Base-by-base conservation (phyloP, 495 filamentous ascomycete species). In the Stereocaulon alpinum region DNA sequence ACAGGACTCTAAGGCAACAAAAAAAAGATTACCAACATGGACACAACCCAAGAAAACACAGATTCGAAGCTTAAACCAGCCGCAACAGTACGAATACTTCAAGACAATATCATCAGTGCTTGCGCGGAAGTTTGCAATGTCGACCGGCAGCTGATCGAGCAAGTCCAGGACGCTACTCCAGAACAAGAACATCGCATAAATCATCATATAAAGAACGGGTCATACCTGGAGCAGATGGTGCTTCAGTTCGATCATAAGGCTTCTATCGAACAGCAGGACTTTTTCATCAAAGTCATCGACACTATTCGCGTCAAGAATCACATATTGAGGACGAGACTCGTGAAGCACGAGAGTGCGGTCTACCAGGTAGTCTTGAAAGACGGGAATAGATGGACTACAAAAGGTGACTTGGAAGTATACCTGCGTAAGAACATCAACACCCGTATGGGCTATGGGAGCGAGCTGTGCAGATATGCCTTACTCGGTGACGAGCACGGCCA, bases 91-190 rank as follows among this genome's bases (percentile, higher is more conserved):
- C 32, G 6, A 7, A 37, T 3, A 11, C 11, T 11, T 11, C 6
- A 37, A 6, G 6, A 37, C 1, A 6, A 37, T 7, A 37, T 11
- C 5, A 37, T 48, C 65, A 59, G 14, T n/a, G 44, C 56, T 58
- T 58, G 56, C 49, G 56, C 56, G 34, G 9, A 49, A 58, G 56
- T 43, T 22, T 58, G 44, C 17, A 27, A 47, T 10, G 30, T 58
- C 24, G 32, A 14, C 24, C 15, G 5, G 9, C 18, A 27, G 3
- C 6, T 41, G 17, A 15, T 58, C 0, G 32, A 50, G 20, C 24
- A 11, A 1, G 27, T 50, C 3, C 24, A 17, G 24, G 12, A 18
- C 18, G 56, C 56, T 50, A 34, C 30, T 40, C 9, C 17, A 4
- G 56, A 58, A n/a, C 56, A 58, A 18, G 18, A 29, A 40, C 34